Evolutionary conservation across 352 stramenopile genomes (phyloP).

Genomic region (Phytopythium mirpurense): DNA sequence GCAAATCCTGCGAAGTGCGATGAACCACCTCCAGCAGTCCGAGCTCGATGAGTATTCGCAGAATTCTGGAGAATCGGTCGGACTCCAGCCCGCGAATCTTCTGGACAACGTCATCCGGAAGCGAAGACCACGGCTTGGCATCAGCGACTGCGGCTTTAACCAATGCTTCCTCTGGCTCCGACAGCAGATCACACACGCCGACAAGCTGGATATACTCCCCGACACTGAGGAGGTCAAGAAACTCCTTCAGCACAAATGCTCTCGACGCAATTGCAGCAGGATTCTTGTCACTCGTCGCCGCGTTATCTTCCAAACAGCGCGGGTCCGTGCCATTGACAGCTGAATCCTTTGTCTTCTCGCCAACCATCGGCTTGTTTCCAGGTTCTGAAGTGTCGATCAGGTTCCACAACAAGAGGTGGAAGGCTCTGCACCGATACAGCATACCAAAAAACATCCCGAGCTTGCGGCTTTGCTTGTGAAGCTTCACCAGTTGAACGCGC

Average conservation of each 20-base stretch:
- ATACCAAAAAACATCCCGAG: slow-evolving; percentile 73
- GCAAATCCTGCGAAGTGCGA: slow-evolving; percentile 46
- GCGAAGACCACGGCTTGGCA: slow-evolving; percentile 39
- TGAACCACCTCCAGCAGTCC: slow-evolving; percentile 48
- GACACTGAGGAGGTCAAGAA: slow-evolving; percentile 57
- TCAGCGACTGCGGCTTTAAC: slow-evolving; percentile 39
- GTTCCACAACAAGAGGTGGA: slow-evolving; percentile 69
- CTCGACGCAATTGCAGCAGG: background rate
- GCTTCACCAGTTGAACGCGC: slow-evolving; percentile 43
- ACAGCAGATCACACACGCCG: slow-evolving; percentile 57
- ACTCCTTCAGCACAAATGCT: slow-evolving; percentile 62
- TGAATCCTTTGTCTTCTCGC: background rate
- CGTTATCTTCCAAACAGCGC: background rate
- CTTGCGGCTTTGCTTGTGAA: slow-evolving; percentile 65
- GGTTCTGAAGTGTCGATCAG: slow-evolving; percentile 13
- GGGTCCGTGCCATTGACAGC: background rate
- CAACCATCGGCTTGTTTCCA: background rate
- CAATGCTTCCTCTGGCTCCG: slow-evolving; percentile 50
- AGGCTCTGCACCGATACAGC: slow-evolving; percentile 55
- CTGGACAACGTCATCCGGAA: slow-evolving; percentile 28
- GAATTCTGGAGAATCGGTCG: slow-evolving; percentile 62
- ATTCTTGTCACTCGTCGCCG: background rate
- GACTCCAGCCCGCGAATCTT: slow-evolving; percentile 70
- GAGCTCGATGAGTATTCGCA: slow-evolving; percentile 70
- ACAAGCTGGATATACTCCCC: slow-evolving; percentile 75